Base-by-base conservation (phyloP, 2,329 filamentous ascomycete species). In the Xylariales sp. region DNA sequence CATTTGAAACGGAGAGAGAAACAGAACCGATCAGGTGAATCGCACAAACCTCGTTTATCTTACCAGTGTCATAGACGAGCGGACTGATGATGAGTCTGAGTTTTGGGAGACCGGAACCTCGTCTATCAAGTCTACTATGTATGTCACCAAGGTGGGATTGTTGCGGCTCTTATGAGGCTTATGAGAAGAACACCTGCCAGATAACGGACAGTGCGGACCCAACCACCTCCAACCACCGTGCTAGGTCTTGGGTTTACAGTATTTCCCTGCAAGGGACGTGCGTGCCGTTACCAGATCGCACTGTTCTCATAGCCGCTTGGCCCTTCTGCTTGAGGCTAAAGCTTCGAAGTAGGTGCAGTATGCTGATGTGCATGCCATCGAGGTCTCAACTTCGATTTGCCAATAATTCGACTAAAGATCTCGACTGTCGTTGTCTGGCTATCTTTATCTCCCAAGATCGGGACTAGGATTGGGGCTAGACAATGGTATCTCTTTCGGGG, bases 291-390 rank as follows among this genome's bases (percentile, higher is more conserved):
- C 8, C 8, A 12, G 9, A 19, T 16, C 10, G 10, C 32, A 34
- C n/a, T 18, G 8, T 21, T 40, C 11, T 14, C 25, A n/a, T 37
- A 32, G 16, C 41, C 41, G 41, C 41, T 32, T 43, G 20, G 31
- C 41, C 41, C 41, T 43, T 38, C 41, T 35, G 15, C 10, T 43
- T 43, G 28, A 16, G 41, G 41, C 34, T 33, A 38, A 34, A 10
- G 15, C 18, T 12, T 18, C 16, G 9, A 34, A 34, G 12, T 10
- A 12, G 9, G 8, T 34, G 14, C 6, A 16, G 10, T 5, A 5
- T 18, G 32, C 18, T 20, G 12, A 18, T 16, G 8, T 8, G 24
- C n/a, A 27, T 8, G n/a, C n/a, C 24, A 27, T n/a, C 24, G n/a
- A 27, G 24, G 24, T n/a, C 7, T 27, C 7, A 27, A 8, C 8